Evolutionary conservation across 257 asterid genomes (phyloP).

Genomic region (Misopates orontium): DNA sequence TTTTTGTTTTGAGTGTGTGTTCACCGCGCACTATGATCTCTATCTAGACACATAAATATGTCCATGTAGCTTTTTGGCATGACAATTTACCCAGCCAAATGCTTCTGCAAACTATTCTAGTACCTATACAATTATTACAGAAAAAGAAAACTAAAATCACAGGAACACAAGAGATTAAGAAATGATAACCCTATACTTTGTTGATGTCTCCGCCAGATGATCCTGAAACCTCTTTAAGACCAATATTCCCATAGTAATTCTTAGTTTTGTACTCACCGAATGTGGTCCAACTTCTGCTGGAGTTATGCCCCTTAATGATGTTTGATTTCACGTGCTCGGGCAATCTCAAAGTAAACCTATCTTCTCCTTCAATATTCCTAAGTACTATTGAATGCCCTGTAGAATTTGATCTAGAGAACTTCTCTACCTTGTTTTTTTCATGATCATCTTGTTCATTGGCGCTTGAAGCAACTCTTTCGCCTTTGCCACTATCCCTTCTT

Average conservation of each 20-base stretch:
- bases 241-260: conserved; percentile 20
- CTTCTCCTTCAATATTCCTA: conserved; percentile 37
- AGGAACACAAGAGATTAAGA: too few relatives aligned
- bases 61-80: too few relatives aligned
- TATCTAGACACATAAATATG: too few relatives aligned
- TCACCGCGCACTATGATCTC: too few relatives aligned
- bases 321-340: conserved; percentile 62
- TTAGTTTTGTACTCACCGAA: conserved; percentile 51
- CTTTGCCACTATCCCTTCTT: background rate
- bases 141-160: too few relatives aligned
- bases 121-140: too few relatives aligned
- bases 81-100: too few relatives aligned
- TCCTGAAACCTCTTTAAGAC: conserved; percentile 41
- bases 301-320: conserved; percentile 52
- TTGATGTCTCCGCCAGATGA: conserved; percentile 24
- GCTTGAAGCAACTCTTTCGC: background rate
- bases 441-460: conserved; percentile 8
- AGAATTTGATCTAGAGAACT: conserved; percentile 64
- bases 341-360: conserved; percentile 66
- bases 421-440: conserved; percentile 18
- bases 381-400: conserved; percentile 74
- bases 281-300: conserved; percentile 57
- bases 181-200: conserved; percentile 24
- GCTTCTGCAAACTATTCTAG: too few relatives aligned
- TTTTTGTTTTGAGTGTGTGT: too few relatives aligned